Evolutionary conservation across 441 rosid species (phyloP).

Genomic region (Adansonia grandidieri): DNA sequence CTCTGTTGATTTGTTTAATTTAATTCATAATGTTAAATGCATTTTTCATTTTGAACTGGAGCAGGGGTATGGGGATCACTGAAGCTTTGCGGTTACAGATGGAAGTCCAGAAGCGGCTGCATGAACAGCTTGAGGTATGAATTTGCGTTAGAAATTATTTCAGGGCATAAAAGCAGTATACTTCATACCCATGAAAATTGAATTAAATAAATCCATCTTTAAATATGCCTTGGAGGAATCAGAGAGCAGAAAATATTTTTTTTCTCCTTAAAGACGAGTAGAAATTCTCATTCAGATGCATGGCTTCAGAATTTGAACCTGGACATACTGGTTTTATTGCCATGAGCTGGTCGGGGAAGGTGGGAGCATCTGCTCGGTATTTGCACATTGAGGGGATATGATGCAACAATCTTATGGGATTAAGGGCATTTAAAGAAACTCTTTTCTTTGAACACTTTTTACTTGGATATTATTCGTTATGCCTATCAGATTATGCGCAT

Average conservation of each 20-base stretch:
- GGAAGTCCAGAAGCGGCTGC: constrained; percentile 95
- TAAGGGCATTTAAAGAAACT: neutral
- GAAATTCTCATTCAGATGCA: neutral
- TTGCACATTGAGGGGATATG: constrained; percentile 14
- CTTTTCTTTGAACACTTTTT: constrained; percentile 3
- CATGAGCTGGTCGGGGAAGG: neutral
- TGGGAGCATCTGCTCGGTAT: neutral
- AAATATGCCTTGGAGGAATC: neutral
- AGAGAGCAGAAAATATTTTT: neutral
- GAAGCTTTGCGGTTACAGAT: constrained; percentile 91
- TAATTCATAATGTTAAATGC: constrained; percentile 9
- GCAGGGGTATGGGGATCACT: constrained; percentile 81
- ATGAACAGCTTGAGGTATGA: constrained; percentile 82
- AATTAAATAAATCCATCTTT: too few species aligned
- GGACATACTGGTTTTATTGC: neutral
- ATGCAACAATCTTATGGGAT: neutral
- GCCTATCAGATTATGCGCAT: constrained; percentile 10
- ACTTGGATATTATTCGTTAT: constrained; percentile 6
- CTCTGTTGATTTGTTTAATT: constrained; percentile 8
- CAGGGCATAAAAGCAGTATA: neutral
- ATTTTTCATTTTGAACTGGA: constrained; percentile 16
- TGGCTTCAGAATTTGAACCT: constrained; percentile 6
- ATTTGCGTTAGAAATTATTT: constrained; percentile 8
- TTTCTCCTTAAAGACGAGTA: constrained; percentile 1
- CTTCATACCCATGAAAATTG: neutral